These are phyloP conservation scores for Apiotrichum laibachii DNA, from an alignment of 1,284 basidiomycete genomes.

Conservation along the genomic window DNA sequence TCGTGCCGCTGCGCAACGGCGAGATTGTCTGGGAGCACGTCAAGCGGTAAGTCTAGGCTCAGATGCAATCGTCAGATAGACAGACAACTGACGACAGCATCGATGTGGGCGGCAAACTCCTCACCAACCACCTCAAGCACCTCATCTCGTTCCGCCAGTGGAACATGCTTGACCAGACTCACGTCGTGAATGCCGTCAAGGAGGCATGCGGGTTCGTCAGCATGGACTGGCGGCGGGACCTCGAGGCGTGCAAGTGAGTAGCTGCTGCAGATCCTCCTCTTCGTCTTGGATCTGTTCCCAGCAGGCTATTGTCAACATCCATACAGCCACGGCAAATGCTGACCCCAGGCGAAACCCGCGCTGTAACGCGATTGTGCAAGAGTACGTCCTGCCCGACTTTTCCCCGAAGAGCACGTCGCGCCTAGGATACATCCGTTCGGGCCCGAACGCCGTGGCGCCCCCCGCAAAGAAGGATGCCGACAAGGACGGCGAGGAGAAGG, in stretches of 20 bases:
- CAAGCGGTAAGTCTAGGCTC: slow-evolving; percentile 64
- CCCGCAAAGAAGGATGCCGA: slow-evolving; percentile 1
- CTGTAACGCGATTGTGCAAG: slow-evolving; percentile 69
- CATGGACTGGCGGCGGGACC: slow-evolving; percentile 66
- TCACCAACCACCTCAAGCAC: slow-evolving; percentile 93
- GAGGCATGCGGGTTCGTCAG: slow-evolving; percentile 82
- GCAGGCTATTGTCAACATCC: neutral
- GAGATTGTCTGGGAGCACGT: slow-evolving; percentile 72
- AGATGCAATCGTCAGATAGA: no score
- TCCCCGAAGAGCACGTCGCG: slow-evolving; percentile 58
- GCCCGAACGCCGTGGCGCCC: slow-evolving; percentile 36
- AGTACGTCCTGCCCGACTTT: slow-evolving; percentile 87
- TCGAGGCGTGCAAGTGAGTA: slow-evolving; percentile 76
- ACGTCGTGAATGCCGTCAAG: slow-evolving; percentile 87
- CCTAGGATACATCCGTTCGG: slow-evolving; percentile 62
- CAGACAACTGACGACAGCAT: slow-evolving; percentile 63
- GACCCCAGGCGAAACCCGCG: slow-evolving; percentile 31
- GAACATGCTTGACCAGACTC: slow-evolving; percentile 93
- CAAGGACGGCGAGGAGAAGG: slow-evolving; percentile 10
- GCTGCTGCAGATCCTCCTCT: no score
- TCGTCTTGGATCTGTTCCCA: neutral
- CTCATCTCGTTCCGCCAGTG: slow-evolving; percentile 90
- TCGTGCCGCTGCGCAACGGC: slow-evolving; percentile 78
- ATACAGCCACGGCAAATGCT: neutral
- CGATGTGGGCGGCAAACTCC: slow-evolving; percentile 86